Evolutionary conservation across 768 basidiomycete genomes (phyloP), one percentile per base, ranked within the genome.

Genomic region (Lentinula guzmanii): DNA sequence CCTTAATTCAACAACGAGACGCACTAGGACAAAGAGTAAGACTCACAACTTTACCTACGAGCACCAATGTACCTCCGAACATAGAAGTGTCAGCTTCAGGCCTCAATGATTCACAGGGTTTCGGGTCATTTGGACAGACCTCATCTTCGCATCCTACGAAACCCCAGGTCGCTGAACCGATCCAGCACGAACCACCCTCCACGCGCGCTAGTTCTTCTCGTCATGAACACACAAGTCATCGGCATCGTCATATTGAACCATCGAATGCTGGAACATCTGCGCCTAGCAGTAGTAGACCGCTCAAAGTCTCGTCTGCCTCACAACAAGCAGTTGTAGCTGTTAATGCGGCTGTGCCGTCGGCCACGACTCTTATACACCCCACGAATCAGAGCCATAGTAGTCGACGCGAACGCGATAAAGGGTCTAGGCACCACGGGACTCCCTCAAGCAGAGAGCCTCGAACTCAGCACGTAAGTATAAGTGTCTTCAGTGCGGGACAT

Each of bases 391-490:
- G 10, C n/a, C 39, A 42, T 28, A 33, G 11, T 56, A 43, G 55
- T 56, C 37, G 55, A 56, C 55, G 55, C 37, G 55, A 56, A 37
- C 55, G 55, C 16, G 55, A 56, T 43, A 56, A 56, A n/a, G 28
- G 39, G 13, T 56, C 55, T 8, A 56, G 43, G 16, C 16, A 31
- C 21, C 21, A 41, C 15, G 39, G 28, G 21, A 48, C n/a, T 48
- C 0, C 51, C 4, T 33, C 28, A 7, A 39, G n/a, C 18, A 42
- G 24, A 24, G 55, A 56, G 24, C 39, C 37, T 56, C 55, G 55
- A 52, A n/a, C 5, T 56, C 55, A 31, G 9, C 42, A 56, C 16
- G 55, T 43, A n/a, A 56, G 55, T 43, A 24, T 28, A 10, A 13
- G 9, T 43, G n/a, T 24, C 15, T 15, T 9, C 21, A 56, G 37